Conservation (phyloP, 1,284 basidiomycete genomes). For the Microbotryum lychnidis-dioicae region DNA sequence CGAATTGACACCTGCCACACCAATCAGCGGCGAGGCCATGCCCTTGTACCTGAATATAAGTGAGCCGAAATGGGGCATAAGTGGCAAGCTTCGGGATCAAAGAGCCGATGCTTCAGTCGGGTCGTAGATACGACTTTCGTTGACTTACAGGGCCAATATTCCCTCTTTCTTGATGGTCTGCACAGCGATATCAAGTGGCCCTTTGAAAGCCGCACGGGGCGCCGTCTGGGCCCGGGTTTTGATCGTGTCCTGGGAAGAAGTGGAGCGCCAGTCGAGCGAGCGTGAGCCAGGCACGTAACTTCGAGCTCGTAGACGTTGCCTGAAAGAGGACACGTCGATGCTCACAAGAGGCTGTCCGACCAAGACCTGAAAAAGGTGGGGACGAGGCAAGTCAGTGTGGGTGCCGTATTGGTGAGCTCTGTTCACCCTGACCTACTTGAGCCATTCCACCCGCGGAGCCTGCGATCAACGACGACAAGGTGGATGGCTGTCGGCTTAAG, state of each 20-base stretch:
- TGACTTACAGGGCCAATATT: slow-evolving; percentile 67
- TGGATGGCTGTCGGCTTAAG: slow-evolving; percentile 2
- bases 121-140: too few species aligned
- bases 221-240: slow-evolving; percentile 54
- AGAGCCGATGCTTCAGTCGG: slow-evolving; percentile 13
- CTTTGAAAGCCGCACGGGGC: slow-evolving; percentile 55
- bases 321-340: background rate
- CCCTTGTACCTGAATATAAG: slow-evolving; percentile 45
- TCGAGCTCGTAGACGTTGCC: background rate
- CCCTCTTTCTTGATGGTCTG: slow-evolving; percentile 82
- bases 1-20: slow-evolving; percentile 94
- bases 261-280: too few species aligned
- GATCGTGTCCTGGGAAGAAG: slow-evolving; percentile 61
- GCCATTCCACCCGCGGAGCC: slow-evolving; percentile 70
- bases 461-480: slow-evolving; percentile 48
- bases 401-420: slow-evolving; percentile 42
- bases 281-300: background rate
- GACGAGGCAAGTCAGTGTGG: slow-evolving; percentile 41
- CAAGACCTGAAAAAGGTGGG: slow-evolving; percentile 49
- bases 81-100: slow-evolving; percentile 5
- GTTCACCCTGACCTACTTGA: slow-evolving; percentile 32
- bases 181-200: slow-evolving; percentile 76
- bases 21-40: slow-evolving; percentile 82
- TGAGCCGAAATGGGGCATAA: background rate
- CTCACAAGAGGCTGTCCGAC: slow-evolving; percentile 62